A percentile compares a stretch with the other conserved stretches of the same genome.
phyloP scores from a whole-genome alignment of 352 stramenopile species.

The Globisporangium cylindrosporum region DNA sequence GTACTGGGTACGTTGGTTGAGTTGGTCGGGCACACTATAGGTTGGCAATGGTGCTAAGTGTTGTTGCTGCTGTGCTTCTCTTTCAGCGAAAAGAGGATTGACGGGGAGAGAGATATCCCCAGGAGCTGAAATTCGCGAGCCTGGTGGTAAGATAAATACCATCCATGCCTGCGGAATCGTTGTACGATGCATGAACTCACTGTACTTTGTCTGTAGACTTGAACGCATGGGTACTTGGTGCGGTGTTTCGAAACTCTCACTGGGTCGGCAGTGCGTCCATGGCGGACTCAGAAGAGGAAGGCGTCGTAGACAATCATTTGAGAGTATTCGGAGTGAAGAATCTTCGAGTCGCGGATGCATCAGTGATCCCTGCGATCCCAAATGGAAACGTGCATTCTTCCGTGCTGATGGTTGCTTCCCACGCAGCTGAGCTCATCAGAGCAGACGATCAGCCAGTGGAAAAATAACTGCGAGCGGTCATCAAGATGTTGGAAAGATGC shows the following conservation, averaged over 20 bases:
- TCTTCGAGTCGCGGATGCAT: constrained; percentile 63
- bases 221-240: constrained; percentile 55
- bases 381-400: constrained; percentile 78
- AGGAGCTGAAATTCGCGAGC: constrained; percentile 23
- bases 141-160: constrained; percentile 29
- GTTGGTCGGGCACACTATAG: neutral
- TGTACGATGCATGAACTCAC: constrained; percentile 13
- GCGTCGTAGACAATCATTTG: constrained; percentile 56
- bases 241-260: constrained; percentile 81
- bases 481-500: constrained; percentile 1
- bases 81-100: constrained; percentile 37
- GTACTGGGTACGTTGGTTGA: constrained; percentile 33
- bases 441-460: constrained; percentile 18
- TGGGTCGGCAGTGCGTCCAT: constrained; percentile 85
- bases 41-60: neutral
- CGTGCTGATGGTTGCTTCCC: constrained; percentile 64
- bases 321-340: constrained; percentile 61
- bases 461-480: neutral
- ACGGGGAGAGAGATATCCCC: constrained; percentile 43
- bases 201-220: constrained; percentile 30
- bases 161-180: neutral
- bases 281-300: constrained; percentile 33
- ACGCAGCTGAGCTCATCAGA: constrained; percentile 42
- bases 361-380: constrained; percentile 62
- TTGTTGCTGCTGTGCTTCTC: neutral